Evolutionary conservation across 2,329 filamentous ascomycete species (phyloP), one percentile per base, ranked within the genome.

Genomic region (Periconia macrospinosa): DNA sequence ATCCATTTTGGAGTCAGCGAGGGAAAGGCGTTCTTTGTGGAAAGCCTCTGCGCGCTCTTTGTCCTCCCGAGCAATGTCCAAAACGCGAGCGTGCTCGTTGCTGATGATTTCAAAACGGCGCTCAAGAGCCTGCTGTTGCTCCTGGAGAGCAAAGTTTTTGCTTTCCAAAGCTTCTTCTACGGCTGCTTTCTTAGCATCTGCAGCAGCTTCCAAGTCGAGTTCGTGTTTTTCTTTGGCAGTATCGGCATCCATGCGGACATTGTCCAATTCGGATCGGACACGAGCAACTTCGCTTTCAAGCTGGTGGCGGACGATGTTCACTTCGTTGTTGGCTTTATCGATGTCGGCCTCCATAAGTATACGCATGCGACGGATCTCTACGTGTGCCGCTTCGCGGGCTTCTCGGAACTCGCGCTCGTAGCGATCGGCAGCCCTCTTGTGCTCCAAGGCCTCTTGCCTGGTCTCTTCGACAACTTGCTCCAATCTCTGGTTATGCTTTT

Each of bases 381-480:
- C 83, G 41, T 88, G 86, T 52, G 86, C 91, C 47, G 86, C 87
- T 65, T 96, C 91, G 58, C 89, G 86, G 10, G 91, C 90, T 66
- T 96, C 90, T 55, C 91, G 85, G 64, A 93, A 89, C 66, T 97
- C 92, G 48, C 90, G 86, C 72, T 96, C 86, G 69, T 87, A 88
- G 41, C 86, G 83, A 60, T 86, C 81, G 18, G 85, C 83, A 55
- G 83, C 82, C 65, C 87, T 83, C 63, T 93, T 86, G 52, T 93
- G 83, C 58, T 88, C 85, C 65, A 89, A 81, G 65, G 89, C 90
- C 66, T 92, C 87, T 14, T 79, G 80, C 53, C 83, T 83, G 43
- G 85, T 70, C 41, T 75, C 71, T 47, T 78, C 76, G 44, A 84
- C 71, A 18, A 80, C 72, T 52, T 83, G 80, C 54, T 86, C 81